phyloP scores from a whole-genome alignment of 2,329 filamentous ascomycete species.

The Verticillium dahliae region DNA sequence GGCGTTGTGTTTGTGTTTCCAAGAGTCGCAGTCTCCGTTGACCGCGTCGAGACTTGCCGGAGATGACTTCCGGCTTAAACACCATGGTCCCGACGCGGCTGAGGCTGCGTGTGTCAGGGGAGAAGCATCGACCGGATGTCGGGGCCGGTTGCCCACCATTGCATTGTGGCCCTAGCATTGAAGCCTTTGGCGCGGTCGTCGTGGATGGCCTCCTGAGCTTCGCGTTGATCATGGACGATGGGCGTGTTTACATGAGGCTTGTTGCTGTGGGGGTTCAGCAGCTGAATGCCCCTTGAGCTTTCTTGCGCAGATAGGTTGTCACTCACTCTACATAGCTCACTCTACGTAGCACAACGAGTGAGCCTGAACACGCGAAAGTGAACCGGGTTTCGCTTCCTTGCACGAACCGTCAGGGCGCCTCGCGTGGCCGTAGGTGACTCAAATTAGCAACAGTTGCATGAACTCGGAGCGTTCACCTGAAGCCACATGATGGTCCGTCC shows the following conservation, averaged over 20 bases:
- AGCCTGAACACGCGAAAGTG: too few relatives aligned
- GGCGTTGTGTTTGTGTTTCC: not conserved
- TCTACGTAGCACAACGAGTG: too few relatives aligned
- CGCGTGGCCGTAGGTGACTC: not conserved
- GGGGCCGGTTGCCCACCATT: not conserved
- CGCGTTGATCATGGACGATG: too few relatives aligned
- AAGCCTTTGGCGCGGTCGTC: too few relatives aligned
- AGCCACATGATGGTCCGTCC: not conserved
- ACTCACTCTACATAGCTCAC: too few relatives aligned
- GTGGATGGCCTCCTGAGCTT: too few relatives aligned
- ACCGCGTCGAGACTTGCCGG: not conserved
- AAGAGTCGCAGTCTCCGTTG: not conserved
- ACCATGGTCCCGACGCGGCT: not conserved
- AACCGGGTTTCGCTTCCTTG: not conserved
- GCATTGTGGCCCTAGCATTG: too few relatives aligned
- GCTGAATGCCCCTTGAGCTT: too few relatives aligned
- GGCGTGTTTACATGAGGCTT: too few relatives aligned
- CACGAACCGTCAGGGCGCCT: not conserved
- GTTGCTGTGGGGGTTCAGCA: too few relatives aligned
- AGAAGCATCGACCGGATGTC: not conserved
- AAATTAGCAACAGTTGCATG: not conserved
- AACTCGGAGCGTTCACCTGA: not conserved
- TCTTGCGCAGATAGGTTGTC: too few relatives aligned
- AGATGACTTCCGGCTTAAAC: not conserved
- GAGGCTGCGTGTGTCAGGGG: not conserved